These are phyloP conservation scores for grape (Vitis vinifera) DNA, from an alignment of 164 flowering plant species.

Conservation along the genomic window DNA sequence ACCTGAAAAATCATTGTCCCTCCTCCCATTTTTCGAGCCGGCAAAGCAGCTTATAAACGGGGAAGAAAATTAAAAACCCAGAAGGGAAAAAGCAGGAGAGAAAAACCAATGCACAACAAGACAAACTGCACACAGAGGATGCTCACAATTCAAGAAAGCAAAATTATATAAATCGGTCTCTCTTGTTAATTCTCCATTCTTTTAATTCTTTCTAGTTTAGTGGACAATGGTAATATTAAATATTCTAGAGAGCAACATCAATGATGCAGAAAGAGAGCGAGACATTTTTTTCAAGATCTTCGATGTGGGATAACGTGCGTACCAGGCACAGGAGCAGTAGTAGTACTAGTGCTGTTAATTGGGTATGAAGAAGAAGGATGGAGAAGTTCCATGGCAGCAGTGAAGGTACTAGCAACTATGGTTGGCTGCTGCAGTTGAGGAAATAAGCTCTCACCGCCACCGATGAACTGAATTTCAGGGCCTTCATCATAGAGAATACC, in stretches of 20 bases:
- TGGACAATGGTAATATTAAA: background rate
- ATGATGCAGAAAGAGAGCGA: background rate
- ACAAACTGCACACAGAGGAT: constrained; percentile 15
- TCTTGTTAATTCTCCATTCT: background rate
- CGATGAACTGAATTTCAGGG: constrained; percentile 8
- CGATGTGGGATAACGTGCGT: constrained; percentile 24
- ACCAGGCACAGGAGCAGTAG: constrained; percentile 19
- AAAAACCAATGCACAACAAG: constrained; percentile 7
- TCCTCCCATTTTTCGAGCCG: background rate
- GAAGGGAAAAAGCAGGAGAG: background rate
- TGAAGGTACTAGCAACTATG: background rate
- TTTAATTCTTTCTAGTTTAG: background rate
- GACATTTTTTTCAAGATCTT: constrained; percentile 2
- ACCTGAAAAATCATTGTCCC: too few species aligned
- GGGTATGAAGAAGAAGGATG: constrained; percentile 15
- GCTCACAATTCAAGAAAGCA: constrained; percentile 1
- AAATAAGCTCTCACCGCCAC: constrained; percentile 7
- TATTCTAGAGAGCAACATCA: background rate
- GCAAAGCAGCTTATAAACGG: constrained; percentile 12
- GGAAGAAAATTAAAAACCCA: background rate
- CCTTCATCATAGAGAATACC: constrained; percentile 63
- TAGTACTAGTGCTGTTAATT: background rate
- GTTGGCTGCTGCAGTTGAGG: background rate
- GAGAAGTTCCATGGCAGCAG: background rate
- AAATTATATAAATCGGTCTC: background rate